A percentile compares a stretch with the other conserved stretches of the same genome.
Conservation (phyloP, 2,329 filamentous ascomycete genomes). For the Laburnicola sp. region DNA sequence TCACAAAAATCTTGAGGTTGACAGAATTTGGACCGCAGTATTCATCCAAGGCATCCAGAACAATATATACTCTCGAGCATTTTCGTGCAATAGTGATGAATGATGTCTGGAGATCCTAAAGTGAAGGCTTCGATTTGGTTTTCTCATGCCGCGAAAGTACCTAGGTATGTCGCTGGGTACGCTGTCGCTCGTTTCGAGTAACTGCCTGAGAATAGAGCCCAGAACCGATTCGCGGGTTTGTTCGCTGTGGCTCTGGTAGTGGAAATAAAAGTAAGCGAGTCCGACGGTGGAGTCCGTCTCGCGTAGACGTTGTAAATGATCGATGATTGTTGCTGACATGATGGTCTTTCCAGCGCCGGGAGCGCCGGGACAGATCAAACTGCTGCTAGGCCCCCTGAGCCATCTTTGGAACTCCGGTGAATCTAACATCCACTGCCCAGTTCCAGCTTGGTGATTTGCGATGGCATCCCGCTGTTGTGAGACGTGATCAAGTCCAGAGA, state of each 20-base stretch:
- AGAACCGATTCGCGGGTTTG: constrained; percentile 28
- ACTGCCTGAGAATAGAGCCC: not conserved
- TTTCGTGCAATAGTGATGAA: not conserved
- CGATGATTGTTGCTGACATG: constrained; percentile 28
- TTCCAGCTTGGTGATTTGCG: constrained; percentile 15
- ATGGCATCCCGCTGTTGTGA: constrained; percentile 23
- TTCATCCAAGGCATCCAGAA: constrained; percentile 38
- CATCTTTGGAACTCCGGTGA: constrained; percentile 15
- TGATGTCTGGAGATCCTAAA: not conserved
- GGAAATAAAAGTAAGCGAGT: constrained; percentile 53
- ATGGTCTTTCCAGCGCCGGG: constrained; percentile 37
- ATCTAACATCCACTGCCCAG: constrained; percentile 27
- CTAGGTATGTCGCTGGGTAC: not conserved
- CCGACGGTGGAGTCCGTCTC: constrained; percentile 28
- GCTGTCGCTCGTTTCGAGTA: not conserved
- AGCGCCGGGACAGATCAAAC: constrained; percentile 29
- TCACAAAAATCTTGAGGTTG: not conserved
- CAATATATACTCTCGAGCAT: constrained; percentile 15
- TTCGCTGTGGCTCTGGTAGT: constrained; percentile 44
- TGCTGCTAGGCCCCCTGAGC: constrained; percentile 12
- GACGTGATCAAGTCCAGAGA: constrained; percentile 43
- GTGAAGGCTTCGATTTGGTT: not conserved
- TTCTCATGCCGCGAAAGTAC: not conserved
- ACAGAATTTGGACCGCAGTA: constrained; percentile 7
- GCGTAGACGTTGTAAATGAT: constrained; percentile 36